Percentiles rank a stretch among this genome's conserved stretches.
Conservation (phyloP, 2,329 filamentous ascomycete species). For the Fusarium sp. region DNA sequence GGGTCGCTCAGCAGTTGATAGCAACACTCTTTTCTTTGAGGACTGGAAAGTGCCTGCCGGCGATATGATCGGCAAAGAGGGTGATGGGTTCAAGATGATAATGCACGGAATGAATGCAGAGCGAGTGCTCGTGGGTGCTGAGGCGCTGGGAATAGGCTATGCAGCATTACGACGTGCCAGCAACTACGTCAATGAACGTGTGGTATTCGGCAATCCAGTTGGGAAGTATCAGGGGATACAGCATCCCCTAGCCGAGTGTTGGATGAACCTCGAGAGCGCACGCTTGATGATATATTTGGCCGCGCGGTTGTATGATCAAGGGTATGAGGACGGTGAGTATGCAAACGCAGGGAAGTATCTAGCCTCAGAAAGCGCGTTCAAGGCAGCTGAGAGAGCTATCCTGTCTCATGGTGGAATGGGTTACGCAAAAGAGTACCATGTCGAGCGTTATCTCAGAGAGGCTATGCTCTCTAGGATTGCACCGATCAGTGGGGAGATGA, state of each 20-base stretch:
- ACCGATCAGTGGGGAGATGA: neutral
- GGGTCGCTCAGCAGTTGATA: neutral
- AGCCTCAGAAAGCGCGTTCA: neutral
- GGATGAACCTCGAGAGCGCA: slow-evolving; percentile 25
- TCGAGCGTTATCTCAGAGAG: neutral
- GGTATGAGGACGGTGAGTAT: neutral
- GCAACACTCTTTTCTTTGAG: neutral
- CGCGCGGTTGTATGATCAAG: neutral
- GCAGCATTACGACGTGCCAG: slow-evolving; percentile 5
- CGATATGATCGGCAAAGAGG: slow-evolving; percentile 13
- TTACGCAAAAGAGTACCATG: neutral
- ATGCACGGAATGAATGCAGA: slow-evolving; percentile 32
- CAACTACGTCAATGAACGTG: slow-evolving; percentile 17
- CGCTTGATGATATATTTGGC: slow-evolving; percentile 24
- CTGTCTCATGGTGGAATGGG: neutral
- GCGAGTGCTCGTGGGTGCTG: slow-evolving; percentile 8
- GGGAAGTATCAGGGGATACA: slow-evolving; percentile 26
- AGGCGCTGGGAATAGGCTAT: slow-evolving; percentile 14
- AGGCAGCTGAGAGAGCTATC: neutral
- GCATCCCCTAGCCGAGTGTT: slow-evolving; percentile 24
- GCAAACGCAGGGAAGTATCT: neutral
- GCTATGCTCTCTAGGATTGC: neutral
- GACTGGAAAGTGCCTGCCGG: neutral
- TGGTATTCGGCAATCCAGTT: slow-evolving; percentile 6
- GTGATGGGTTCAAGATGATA: slow-evolving; percentile 27